Conservation (phyloP, 2,329 filamentous ascomycete species). For the Trichoderma pleuroti region DNA sequence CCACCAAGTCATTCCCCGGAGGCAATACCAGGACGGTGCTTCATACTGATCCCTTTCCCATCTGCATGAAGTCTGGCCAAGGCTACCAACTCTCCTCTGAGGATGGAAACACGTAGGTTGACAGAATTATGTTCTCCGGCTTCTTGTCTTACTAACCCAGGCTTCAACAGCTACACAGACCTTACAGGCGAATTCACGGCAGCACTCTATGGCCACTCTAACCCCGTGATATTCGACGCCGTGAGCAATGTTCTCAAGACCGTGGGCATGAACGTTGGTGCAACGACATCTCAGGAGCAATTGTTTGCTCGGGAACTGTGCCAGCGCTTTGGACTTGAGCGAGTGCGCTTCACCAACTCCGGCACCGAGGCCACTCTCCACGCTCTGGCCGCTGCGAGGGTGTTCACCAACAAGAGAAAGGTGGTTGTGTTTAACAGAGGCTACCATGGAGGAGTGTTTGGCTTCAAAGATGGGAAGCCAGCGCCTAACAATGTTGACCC, state of each 20-base stretch:
- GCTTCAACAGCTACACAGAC: constrained; percentile 48
- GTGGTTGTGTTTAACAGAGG: constrained; percentile 50
- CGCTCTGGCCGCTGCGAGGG: constrained; percentile 52
- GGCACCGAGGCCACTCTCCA: constrained; percentile 64
- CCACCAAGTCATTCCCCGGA: constrained; percentile 39
- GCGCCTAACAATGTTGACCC: constrained; percentile 46
- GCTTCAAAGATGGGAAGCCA: constrained; percentile 33
- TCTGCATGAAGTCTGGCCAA: constrained; percentile 38
- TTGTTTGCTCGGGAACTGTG: constrained; percentile 51
- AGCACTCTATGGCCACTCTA: constrained; percentile 63
- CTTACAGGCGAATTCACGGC: constrained; percentile 62
- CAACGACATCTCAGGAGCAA: constrained; percentile 49
- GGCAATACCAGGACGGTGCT: constrained; percentile 47
- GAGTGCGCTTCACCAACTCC: constrained; percentile 60
- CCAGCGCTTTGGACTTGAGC: constrained; percentile 52
- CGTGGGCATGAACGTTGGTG: constrained; percentile 54
- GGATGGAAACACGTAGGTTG: constrained; percentile 37
- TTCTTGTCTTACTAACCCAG: not conserved
- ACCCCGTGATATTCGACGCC: constrained; percentile 50
- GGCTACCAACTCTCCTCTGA: constrained; percentile 38
- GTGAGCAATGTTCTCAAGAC: constrained; percentile 43
- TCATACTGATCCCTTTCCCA: constrained; percentile 43
- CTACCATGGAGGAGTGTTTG: constrained; percentile 37
- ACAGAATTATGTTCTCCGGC: not conserved
- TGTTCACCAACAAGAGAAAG: constrained; percentile 43